These are phyloP conservation scores for Aphanomyces invadans DNA, from an alignment of 352 stramenopile species.

Conservation along the genomic window DNA sequence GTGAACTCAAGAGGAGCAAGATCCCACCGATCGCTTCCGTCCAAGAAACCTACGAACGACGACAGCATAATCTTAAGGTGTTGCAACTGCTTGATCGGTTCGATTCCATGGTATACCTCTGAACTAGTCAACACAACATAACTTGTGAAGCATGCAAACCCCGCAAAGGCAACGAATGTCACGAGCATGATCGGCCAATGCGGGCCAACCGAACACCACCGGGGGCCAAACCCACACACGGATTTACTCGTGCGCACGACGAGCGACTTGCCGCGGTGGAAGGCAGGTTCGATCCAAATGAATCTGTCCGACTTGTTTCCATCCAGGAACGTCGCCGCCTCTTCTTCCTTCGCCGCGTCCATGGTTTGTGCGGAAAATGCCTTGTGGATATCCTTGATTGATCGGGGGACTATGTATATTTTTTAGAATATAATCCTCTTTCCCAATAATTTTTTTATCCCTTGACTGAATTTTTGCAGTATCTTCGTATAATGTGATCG, in stretches of 20 bases:
- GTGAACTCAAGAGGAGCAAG: slow-evolving; percentile 46
- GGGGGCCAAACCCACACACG: slow-evolving; percentile 19
- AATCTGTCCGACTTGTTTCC: neutral
- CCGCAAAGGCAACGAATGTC: slow-evolving; percentile 53
- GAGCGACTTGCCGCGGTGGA: slow-evolving; percentile 19
- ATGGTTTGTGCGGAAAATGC: no score
- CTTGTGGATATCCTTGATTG: no score
- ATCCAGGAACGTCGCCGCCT: slow-evolving; percentile 2
- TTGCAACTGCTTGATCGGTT: no score
- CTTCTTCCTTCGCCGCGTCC: neutral
- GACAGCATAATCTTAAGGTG: no score
- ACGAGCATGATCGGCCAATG: slow-evolving; percentile 69
- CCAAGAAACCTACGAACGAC: slow-evolving; percentile 7
- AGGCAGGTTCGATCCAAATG: slow-evolving; percentile 15
- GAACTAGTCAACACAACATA: slow-evolving; percentile 42
- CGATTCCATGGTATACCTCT: no score
- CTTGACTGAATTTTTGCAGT: no score
- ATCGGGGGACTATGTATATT: no score
- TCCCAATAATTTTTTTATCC: no score
- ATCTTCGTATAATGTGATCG: no score
- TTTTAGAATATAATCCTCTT: no score
- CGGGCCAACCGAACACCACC: slow-evolving; percentile 52
- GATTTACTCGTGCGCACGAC: slow-evolving; percentile 6
- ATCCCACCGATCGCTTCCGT: slow-evolving; percentile 44
- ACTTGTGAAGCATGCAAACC: slow-evolving; percentile 38